Evolutionary conservation across 1,284 basidiomycete genomes (phyloP).

Genomic region (Leccinum fallax): DNA sequence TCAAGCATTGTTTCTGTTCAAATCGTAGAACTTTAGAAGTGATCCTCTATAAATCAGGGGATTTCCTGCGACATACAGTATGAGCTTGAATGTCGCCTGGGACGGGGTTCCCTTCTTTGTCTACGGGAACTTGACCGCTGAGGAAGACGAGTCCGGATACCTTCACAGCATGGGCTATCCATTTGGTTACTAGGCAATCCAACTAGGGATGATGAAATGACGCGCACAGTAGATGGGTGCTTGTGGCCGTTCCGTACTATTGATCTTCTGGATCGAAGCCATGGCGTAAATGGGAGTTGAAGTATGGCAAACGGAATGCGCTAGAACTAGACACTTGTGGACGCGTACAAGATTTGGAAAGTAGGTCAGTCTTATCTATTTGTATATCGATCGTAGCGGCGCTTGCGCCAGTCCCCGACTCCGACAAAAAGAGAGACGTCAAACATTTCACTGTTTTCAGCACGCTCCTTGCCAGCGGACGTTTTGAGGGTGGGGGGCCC

Average conservation of each 20-base stretch:
- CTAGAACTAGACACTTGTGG: background rate
- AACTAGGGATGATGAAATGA: background rate
- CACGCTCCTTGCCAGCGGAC: too few relatives aligned
- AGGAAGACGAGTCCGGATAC: conserved; percentile 59
- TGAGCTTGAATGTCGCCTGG: conserved; percentile 58
- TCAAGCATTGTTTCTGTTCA: conserved; percentile 54
- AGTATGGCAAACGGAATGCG: background rate
- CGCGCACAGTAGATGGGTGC: conserved; percentile 52
- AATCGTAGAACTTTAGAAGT: background rate
- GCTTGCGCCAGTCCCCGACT: too few relatives aligned
- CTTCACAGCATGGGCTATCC: conserved; percentile 56
- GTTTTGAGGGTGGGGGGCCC: too few relatives aligned
- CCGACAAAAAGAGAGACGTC: too few relatives aligned
- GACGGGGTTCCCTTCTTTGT: conserved; percentile 48
- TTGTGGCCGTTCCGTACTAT: conserved; percentile 45
- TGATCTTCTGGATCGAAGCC: conserved; percentile 52
- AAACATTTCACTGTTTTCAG: too few relatives aligned
- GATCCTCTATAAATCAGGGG: background rate
- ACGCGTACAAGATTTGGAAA: background rate
- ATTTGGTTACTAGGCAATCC: background rate
- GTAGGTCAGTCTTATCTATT: conserved; percentile 6
- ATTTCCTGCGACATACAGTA: conserved; percentile 42
- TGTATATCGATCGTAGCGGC: background rate
- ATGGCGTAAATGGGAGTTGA: conserved; percentile 26
- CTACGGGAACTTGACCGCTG: conserved; percentile 58